Evolutionary conservation across 306 rosid species (phyloP).

Genomic region (Dryas drummondii): DNA sequence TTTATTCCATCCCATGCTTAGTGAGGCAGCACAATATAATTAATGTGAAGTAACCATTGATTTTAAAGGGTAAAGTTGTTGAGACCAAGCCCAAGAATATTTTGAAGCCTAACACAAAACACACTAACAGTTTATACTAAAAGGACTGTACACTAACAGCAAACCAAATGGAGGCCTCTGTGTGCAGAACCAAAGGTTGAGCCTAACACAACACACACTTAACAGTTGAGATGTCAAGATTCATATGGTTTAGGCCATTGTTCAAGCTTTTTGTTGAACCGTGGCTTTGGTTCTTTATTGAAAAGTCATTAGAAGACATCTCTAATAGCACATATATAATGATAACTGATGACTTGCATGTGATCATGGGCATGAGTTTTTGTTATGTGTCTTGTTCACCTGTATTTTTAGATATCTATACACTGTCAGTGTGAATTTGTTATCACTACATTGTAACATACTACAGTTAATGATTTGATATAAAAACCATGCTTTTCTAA

Average conservation of each 20-base stretch:
- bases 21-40: neutral
- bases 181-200: neutral
- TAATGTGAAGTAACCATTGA: neutral
- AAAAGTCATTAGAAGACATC: neutral
- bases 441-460: neutral
- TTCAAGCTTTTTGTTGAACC: neutral
- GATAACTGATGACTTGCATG: neutral
- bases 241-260: neutral
- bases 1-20: neutral
- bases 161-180: too few relatives aligned
- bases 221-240: neutral
- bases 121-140: neutral
- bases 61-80: neutral
- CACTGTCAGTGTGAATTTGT: neutral
- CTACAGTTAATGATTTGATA: neutral
- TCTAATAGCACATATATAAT: neutral
- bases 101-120: neutral
- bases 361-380: neutral
- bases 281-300: neutral
- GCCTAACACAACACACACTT: neutral
- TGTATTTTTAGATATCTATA: neutral
- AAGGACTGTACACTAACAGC: neutral
- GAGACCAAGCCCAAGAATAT: neutral
- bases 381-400: neutral
- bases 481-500: neutral